Percentiles rank a stretch among this genome's conserved stretches.
Conservation (phyloP, 2,329 filamentous ascomycete genomes). For the Colletotrichum trifolii region DNA sequence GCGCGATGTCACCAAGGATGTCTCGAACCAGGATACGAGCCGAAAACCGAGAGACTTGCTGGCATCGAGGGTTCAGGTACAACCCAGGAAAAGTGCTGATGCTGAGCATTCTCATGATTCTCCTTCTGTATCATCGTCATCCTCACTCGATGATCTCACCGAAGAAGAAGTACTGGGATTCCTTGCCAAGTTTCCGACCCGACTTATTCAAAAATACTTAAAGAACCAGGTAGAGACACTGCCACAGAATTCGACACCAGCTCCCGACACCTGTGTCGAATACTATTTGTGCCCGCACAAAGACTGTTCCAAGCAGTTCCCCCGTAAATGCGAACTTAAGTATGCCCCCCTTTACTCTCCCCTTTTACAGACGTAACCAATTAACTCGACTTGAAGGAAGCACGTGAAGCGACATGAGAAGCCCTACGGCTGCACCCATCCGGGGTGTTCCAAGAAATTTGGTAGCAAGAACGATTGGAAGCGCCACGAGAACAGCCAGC, state of each 20-base stretch:
- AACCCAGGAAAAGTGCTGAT: neutral
- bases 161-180: slow-evolving; percentile 33
- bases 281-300: slow-evolving; percentile 21
- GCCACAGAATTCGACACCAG: slow-evolving; percentile 35
- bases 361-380: neutral
- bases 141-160: neutral
- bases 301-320: slow-evolving; percentile 59
- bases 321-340: slow-evolving; percentile 67
- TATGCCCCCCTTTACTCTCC: slow-evolving; percentile 46
- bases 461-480: slow-evolving; percentile 98
- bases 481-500: slow-evolving; percentile 85
- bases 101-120: neutral
- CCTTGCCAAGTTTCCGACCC: slow-evolving; percentile 45
- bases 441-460: slow-evolving; percentile 76
- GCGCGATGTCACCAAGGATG: neutral
- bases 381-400: slow-evolving; percentile 67
- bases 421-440: slow-evolving; percentile 85
- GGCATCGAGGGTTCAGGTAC: neutral
- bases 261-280: neutral
- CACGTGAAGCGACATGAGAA: slow-evolving; percentile 84
- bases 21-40: neutral
- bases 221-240: slow-evolving; percentile 22
- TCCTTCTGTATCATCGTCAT: neutral
- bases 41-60: neutral
- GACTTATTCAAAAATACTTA: slow-evolving; percentile 47